phyloP scores from a whole-genome alignment of 768 basidiomycete species.

The Kwoniella dendrophila region DNA sequence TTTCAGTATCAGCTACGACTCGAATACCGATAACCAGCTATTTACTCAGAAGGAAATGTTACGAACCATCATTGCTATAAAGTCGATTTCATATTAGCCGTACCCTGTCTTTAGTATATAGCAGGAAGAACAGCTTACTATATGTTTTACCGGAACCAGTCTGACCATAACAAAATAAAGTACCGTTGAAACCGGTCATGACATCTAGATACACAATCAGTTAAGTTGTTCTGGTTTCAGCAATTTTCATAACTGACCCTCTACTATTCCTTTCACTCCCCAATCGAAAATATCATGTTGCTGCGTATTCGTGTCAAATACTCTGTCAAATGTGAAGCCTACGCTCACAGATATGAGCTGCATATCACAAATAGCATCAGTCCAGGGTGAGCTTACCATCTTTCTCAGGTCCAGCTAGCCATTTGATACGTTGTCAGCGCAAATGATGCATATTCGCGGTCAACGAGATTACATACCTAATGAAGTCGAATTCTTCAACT shows the following conservation, averaged over 20 bases:
- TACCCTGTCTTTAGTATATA: neutral
- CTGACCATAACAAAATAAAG: constrained; percentile 66
- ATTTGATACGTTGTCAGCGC: neutral
- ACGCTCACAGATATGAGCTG: neutral
- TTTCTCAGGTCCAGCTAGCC: constrained; percentile 76
- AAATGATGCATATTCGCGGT: neutral
- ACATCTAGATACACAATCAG: constrained; percentile 67
- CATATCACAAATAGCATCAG: too few relatives aligned
- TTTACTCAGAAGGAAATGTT: neutral
- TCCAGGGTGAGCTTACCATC: constrained; percentile 60
- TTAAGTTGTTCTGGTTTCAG: neutral
- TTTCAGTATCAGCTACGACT: neutral
- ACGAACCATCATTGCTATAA: constrained; percentile 94
- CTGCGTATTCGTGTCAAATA: constrained; percentile 86
- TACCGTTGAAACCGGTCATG: constrained; percentile 97
- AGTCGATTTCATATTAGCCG: constrained; percentile 55
- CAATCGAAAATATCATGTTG: constrained; percentile 97
- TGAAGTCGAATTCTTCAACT: constrained; percentile 63
- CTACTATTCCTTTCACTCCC: constrained; percentile 95
- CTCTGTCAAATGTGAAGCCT: constrained; percentile 93
- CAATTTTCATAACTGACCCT: constrained; percentile 61
- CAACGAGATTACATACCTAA: constrained; percentile 57
- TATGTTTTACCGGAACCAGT: constrained; percentile 55
- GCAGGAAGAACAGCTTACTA: constrained; percentile 50
- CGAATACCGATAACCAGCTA: neutral